A percentile compares a stretch with the other conserved stretches of the same genome.
Conservation (phyloP, 108 stramenopile species). For the Nitzschia sp. region DNA sequence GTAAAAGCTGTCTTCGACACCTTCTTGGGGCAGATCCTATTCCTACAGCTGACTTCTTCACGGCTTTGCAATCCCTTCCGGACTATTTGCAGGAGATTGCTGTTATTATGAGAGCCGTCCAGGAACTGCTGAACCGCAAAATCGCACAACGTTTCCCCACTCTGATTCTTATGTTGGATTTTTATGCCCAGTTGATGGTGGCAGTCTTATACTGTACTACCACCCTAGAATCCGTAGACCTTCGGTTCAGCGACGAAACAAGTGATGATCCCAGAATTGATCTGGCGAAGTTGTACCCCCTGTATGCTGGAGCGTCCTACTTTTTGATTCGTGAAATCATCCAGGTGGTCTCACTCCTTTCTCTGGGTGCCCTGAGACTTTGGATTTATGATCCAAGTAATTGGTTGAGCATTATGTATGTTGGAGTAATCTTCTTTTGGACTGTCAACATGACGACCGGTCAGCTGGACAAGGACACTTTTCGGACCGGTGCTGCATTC, state of each 20-base stretch:
- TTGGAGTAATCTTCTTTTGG: constrained; percentile 52
- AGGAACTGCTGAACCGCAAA: constrained; percentile 65
- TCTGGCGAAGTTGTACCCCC: neutral
- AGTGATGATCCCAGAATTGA: constrained; percentile 29
- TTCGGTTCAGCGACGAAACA: constrained; percentile 29
- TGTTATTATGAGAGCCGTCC: constrained; percentile 59
- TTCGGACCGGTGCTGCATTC: constrained; percentile 44
- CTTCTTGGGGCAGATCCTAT: constrained; percentile 63
- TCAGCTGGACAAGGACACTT: constrained; percentile 19
- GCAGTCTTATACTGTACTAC: constrained; percentile 25
- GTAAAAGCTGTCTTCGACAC: constrained; percentile 52
- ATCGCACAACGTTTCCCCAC: constrained; percentile 76
- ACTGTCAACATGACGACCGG: constrained; percentile 49
- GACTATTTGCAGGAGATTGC: constrained; percentile 62
- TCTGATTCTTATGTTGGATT: constrained; percentile 52
- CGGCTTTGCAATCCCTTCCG: constrained; percentile 68
- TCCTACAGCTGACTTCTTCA: constrained; percentile 76
- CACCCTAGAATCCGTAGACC: constrained; percentile 31
- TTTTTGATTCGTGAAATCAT: constrained; percentile 70
- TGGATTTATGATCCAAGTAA: constrained; percentile 67
- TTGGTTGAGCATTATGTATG: constrained; percentile 57
- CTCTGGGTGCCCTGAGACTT: constrained; percentile 52
- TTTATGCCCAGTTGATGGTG: constrained; percentile 43
- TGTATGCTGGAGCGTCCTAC: constrained; percentile 63
- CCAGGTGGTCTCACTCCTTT: constrained; percentile 51